phyloP scores from a whole-genome alignment of 1,139 yeast species.

The Suhomyces bribrorum region DNA sequence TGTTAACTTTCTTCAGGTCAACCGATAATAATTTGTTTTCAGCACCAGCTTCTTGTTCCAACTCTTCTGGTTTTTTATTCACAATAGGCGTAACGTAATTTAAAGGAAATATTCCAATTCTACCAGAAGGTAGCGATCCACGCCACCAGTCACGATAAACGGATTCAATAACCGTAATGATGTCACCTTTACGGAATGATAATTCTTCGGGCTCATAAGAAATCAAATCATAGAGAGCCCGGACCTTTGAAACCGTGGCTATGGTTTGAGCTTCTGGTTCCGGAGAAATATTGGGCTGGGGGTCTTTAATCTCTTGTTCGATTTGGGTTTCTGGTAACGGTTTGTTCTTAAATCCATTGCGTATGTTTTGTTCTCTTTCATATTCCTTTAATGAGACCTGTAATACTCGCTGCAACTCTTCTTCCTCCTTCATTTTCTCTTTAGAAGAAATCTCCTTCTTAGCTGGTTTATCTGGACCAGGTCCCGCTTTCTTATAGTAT shows the following conservation, averaged over 20 bases:
- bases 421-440: conserved; percentile 67
- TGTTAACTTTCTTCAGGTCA: conserved; percentile 32
- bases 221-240: conserved; percentile 80
- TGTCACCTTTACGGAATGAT: conserved; percentile 71
- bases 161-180: conserved; percentile 81
- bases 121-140: conserved; percentile 76
- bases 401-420: conserved; percentile 75
- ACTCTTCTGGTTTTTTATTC: conserved; percentile 57
- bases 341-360: conserved; percentile 31
- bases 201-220: conserved; percentile 73
- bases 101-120: conserved; percentile 87
- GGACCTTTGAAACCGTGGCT: conserved; percentile 64
- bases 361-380: conserved; percentile 40
- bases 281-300: conserved; percentile 12
- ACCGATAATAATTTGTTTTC: conserved; percentile 32
- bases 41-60: conserved; percentile 30
- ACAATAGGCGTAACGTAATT: conserved; percentile 85
- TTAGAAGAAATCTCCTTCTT: conserved; percentile 51
- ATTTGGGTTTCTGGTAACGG: conserved; percentile 30
- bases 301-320: conserved; percentile 1
- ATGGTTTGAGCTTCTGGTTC: conserved; percentile 32
- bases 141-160: conserved; percentile 97
- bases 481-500: conserved; percentile 33
- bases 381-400: conserved; percentile 74
- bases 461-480: conserved; percentile 60